Evolutionary conservation across 2,329 filamentous ascomycete genomes (phyloP), one percentile per base, ranked within the genome.

Genomic region (Aspergillus sp.): DNA sequence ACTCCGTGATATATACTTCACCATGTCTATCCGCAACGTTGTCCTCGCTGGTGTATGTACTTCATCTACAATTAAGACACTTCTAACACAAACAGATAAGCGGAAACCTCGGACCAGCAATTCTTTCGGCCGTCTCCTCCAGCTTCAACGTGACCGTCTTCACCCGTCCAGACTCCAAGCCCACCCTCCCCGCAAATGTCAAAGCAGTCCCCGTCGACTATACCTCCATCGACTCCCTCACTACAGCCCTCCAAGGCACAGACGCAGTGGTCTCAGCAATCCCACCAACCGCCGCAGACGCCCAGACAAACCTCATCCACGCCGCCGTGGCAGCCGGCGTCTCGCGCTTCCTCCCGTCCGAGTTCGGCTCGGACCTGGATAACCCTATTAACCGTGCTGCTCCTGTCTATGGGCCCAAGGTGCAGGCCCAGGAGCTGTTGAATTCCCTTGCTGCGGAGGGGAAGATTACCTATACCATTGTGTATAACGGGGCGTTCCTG

Each of bases 401-500:
- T 4, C 73, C 74, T 3, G 68, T 73, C 11, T 75, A 68, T 61
- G 61, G 46, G 1, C 61, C 64, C 48, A 76, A 76, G 49, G 55
- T 75, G 9, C 64, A 59, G 1, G 63, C 69, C 2, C 65, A 72
- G 39, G 59, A 67, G 12, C 59, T 72, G 20, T 61, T 75, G 4
- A 61, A 70, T 51, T 20, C 66, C 1, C 58, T 67, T 4, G 45
- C 46, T 39, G 57, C 9, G 20, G 55, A 68, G 22, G 57, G 59
- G 0, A 48, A 48, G 2, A 69, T 76, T 46, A 70, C 58, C 22
- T 77, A 73, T 49, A 75, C 73, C 2, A 27, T 67, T 2, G 51
- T 74, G 5, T 61, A 64, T 47, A 73, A 57, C 8, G 72, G 73
- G 0, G 61, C 68, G 1, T 76, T 77, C 60, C 63, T 77, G 13